Conservation (phyloP, 257 asterid genomes). For the Henckelia pumila region DNA sequence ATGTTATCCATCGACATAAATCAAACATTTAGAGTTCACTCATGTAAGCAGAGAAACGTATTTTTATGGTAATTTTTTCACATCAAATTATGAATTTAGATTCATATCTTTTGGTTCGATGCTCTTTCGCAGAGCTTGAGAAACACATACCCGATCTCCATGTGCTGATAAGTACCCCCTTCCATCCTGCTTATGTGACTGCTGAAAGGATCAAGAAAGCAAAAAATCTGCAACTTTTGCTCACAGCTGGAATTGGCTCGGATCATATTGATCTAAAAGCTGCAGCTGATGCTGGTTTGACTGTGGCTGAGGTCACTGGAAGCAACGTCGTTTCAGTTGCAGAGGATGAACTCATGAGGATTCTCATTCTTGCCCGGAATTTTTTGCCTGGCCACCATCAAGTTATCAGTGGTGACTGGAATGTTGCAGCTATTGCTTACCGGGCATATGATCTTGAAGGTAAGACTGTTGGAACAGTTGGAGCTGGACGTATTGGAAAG, state of each 20-base stretch:
- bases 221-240: slow-evolving; percentile 75
- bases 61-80: not conserved
- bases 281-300: slow-evolving; percentile 93
- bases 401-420: slow-evolving; percentile 86
- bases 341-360: slow-evolving; percentile 97
- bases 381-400: slow-evolving; percentile 89
- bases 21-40: not conserved
- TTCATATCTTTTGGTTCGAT: slow-evolving; percentile 12
- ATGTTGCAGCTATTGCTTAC: slow-evolving; percentile 83
- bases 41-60: not conserved
- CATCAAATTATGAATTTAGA: not conserved
- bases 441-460: slow-evolving; percentile 97
- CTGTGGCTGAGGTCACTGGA: slow-evolving; percentile 98
- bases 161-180: slow-evolving; percentile 89
- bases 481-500: slow-evolving; percentile 92
- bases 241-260: slow-evolving; percentile 97
- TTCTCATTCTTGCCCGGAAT: slow-evolving; percentile 89
- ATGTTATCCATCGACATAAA: not conserved
- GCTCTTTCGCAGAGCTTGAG: slow-evolving; percentile 72
- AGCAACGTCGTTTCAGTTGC: slow-evolving; percentile 95
- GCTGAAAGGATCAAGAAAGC: slow-evolving; percentile 98
- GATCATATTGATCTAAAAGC: slow-evolving; percentile 95
- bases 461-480: slow-evolving; percentile 98
- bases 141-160: slow-evolving; percentile 91
- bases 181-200: slow-evolving; percentile 95